Percentiles rank a stretch among this genome's conserved stretches.
Conservation (phyloP, 78 protist genomes). For the Dictyostelium discoideum region DNA sequence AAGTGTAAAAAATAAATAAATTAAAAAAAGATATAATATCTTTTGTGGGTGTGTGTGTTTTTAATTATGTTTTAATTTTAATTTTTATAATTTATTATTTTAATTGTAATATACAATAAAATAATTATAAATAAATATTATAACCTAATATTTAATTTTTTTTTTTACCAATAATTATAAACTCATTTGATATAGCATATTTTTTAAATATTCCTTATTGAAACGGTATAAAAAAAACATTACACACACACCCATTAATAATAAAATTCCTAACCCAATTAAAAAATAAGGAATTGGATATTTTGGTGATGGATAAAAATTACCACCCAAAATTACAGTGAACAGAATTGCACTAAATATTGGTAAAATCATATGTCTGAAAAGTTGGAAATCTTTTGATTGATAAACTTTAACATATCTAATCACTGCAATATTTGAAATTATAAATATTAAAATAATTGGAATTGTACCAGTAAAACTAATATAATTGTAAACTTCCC, state of each 20-base stretch:
- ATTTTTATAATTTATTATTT: no score
- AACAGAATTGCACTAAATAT: neutral
- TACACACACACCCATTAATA: neutral
- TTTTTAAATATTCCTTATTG: neutral
- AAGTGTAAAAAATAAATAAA: no score
- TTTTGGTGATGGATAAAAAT: constrained; percentile 41
- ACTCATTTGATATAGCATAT: neutral
- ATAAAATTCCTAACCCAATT: neutral
- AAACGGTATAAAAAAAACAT: neutral
- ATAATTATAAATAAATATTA: no score
- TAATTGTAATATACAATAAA: no score
- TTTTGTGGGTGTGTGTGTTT: no score
- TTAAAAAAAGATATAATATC: no score
- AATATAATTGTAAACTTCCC: constrained; percentile 42
- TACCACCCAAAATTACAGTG: constrained; percentile 9
- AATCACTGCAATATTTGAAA: constrained; percentile 33
- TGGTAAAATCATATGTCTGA: constrained; percentile 27
- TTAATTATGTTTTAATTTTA: no score
- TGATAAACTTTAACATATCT: constrained; percentile 28
- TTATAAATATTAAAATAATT: constrained; percentile 21
- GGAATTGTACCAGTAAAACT: constrained; percentile 43
- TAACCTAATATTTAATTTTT: no score
- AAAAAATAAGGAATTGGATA: constrained; percentile 12
- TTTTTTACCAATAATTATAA: neutral
- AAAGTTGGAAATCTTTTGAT: neutral